Percentiles rank a stretch among this genome's conserved stretches.
Conservation (phyloP, 2,329 filamentous ascomycete genomes). For the Nothophoma quercina region DNA sequence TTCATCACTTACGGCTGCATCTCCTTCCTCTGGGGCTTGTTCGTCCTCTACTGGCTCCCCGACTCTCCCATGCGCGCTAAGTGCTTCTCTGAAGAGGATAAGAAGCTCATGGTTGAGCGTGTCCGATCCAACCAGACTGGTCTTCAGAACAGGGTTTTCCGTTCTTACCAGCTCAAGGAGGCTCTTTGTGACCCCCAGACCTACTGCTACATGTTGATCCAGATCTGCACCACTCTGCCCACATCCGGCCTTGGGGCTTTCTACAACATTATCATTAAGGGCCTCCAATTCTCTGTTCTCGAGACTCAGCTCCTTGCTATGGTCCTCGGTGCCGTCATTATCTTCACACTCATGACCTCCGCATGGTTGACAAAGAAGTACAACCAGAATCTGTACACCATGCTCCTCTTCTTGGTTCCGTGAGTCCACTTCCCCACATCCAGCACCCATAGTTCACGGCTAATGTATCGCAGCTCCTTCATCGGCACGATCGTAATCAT, state of each 20-base stretch:
- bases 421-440: constrained; percentile 51
- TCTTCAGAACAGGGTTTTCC: constrained; percentile 59
- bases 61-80: constrained; percentile 76
- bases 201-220: constrained; percentile 65
- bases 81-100: constrained; percentile 72
- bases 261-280: constrained; percentile 75
- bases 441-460: neutral
- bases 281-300: constrained; percentile 69
- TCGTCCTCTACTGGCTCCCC: constrained; percentile 54
- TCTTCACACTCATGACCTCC: constrained; percentile 71
- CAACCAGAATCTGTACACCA: constrained; percentile 72
- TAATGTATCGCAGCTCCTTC: constrained; percentile 62
- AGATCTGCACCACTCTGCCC: constrained; percentile 75
- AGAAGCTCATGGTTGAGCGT: constrained; percentile 61
- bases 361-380: constrained; percentile 73
- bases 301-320: constrained; percentile 78
- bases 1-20: constrained; percentile 72
- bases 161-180: constrained; percentile 62
- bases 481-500: constrained; percentile 76
- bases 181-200: constrained; percentile 70
- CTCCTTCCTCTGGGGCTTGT: constrained; percentile 69
- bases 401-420: constrained; percentile 72
- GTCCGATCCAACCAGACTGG: constrained; percentile 57
- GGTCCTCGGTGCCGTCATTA: constrained; percentile 78
- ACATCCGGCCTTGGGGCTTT: constrained; percentile 77